Evolutionary conservation across 108 stramenopile species (phyloP).

Genomic region (Mayamaea pseudoterrestris): DNA sequence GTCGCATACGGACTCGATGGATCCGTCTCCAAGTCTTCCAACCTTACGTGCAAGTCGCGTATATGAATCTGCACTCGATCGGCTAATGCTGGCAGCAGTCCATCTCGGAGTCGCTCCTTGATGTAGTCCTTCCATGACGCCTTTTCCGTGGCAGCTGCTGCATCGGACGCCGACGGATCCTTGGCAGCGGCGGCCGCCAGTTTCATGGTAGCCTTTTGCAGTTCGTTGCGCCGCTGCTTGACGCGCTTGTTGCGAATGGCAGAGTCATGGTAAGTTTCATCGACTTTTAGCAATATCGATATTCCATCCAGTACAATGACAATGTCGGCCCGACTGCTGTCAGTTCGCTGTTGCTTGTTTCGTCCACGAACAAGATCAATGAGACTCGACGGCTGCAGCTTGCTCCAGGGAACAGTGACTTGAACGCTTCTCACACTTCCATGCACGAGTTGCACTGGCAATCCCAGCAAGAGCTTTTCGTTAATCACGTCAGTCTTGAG

Average conservation of each 20-base stretch:
- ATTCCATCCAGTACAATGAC: slow-evolving; percentile 48
- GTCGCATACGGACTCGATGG: slow-evolving; percentile 31
- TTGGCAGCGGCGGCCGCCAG: not conserved
- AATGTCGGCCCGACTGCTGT: slow-evolving; percentile 31
- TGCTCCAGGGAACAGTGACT: slow-evolving; percentile 52
- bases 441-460: slow-evolving; percentile 39
- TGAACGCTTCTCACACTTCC: slow-evolving; percentile 29
- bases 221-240: slow-evolving; percentile 14
- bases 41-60: slow-evolving; percentile 46
- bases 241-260: slow-evolving; percentile 18
- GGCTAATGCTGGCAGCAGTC: slow-evolving; percentile 33
- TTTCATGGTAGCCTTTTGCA: slow-evolving; percentile 9
- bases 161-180: slow-evolving; percentile 4
- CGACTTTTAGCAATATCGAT: slow-evolving; percentile 18
- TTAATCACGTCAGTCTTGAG: slow-evolving; percentile 35
- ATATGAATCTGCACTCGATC: slow-evolving; percentile 53
- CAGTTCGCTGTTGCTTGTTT: not conserved
- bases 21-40: no score
- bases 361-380: not conserved
- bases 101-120: slow-evolving; percentile 29
- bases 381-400: slow-evolving; percentile 17
- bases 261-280: slow-evolving; percentile 37
- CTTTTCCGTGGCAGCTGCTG: slow-evolving; percentile 2
- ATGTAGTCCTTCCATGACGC: not conserved
- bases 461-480: slow-evolving; percentile 22